These are phyloP conservation scores for Lecanicillium sp. DNA, from an alignment of 2,329 filamentous ascomycete genomes.

Conservation along the genomic window DNA sequence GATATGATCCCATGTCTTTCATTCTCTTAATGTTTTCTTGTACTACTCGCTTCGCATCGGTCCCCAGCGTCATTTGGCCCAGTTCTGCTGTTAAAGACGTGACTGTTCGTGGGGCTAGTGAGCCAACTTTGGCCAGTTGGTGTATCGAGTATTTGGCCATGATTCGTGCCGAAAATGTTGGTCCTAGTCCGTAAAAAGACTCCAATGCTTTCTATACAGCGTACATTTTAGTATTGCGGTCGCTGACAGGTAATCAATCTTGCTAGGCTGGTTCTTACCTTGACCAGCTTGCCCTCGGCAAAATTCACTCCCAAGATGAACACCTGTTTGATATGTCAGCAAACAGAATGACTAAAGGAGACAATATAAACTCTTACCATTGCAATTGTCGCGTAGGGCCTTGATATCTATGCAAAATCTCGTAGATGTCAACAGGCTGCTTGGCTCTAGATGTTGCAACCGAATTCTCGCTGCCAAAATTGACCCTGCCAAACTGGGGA, in stretches of 20 bases:
- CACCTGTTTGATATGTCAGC: constrained; percentile 41
- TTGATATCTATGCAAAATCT: neutral
- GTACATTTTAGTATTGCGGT: constrained; percentile 1
- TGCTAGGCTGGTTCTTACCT: too few species aligned
- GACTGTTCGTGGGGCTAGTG: constrained; percentile 66
- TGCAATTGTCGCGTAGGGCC: neutral
- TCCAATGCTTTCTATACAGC: constrained; percentile 58
- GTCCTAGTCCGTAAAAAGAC: constrained; percentile 79
- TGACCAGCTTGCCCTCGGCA: constrained; percentile 71
- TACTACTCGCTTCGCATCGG: constrained; percentile 68
- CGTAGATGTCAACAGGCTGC: too few species aligned
- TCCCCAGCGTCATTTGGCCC: constrained; percentile 88
- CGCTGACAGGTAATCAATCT: too few species aligned
- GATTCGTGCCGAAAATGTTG: constrained; percentile 59
- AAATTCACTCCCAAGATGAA: constrained; percentile 86
- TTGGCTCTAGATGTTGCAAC: too few species aligned
- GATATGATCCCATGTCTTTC: constrained; percentile 84
- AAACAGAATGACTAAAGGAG: too few species aligned
- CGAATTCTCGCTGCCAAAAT: neutral
- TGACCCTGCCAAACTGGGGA: constrained; percentile 18
- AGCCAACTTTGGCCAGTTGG: constrained; percentile 68
- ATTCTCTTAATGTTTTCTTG: constrained; percentile 79
- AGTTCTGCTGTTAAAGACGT: constrained; percentile 78
- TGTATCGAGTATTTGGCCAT: constrained; percentile 88
- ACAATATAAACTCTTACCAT: constrained; percentile 10